Evolutionary conservation across 306 rosid genomes (phyloP), one percentile per base, ranked within the genome.

Genomic region (Gastrolobium bilobum): DNA sequence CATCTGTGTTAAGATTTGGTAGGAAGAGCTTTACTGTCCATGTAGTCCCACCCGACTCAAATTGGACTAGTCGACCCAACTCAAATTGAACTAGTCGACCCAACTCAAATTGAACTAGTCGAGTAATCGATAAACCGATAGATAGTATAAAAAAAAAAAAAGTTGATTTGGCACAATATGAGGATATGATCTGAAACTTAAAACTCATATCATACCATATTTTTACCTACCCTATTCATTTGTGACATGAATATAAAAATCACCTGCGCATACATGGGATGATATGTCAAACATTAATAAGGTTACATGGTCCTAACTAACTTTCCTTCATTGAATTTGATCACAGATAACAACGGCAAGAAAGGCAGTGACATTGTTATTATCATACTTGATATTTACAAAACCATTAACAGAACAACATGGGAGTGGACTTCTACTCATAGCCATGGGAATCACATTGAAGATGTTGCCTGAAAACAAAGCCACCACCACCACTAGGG

Each of bases 271-370:
- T 42, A 26, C 39, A 51, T 71, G 26, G 52, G 40, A 20, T 30
- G 20, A n/a, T 13, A 39, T 34, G 46, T 53, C 4, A 66, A 72
- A 42, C 30, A 62, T 40, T 38, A 9, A 46, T 72, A 14, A 15
- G 42, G 7, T 26, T 33, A 2, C 35, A 10, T 59, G 66, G 53
- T 76, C 35, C 59, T 38, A 33, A 83, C 61, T 56, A 68, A 40
- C 40, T 79, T 79, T 6, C 63, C 51, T 68, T 39, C 54, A 76
- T 38, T 68, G 68, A 79, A 82, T 53, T 68, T 11, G 4, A 8
- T 72, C 8, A 63, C 97, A 94, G 98, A 87, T 91, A 72, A 94
- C 98, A 83, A 94, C 98, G 6, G 98, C 98, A 47, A 94, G 98
- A 66, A 94, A 94, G 81, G 98, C 96, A 34, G 94, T 94, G 82